phyloP scores from a whole-genome alignment of 768 basidiomycete genomes.

The Leccinum sublutescens region DNA sequence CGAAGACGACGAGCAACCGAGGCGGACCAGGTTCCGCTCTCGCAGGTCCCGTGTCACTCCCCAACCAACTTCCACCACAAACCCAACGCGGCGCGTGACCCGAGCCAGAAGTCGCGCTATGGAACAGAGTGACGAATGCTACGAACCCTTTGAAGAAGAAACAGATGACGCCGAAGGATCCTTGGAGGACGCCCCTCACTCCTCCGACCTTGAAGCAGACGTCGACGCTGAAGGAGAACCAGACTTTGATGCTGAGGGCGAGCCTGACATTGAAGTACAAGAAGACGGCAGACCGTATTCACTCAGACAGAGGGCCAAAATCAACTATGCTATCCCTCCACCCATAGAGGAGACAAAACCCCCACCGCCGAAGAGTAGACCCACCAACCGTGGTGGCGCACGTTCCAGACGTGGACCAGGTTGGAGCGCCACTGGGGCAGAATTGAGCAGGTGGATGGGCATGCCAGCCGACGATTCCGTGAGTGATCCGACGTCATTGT shows the following conservation, averaged over 20 bases:
- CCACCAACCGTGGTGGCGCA: constrained; percentile 37
- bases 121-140: constrained; percentile 50
- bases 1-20: constrained; percentile 29
- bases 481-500: constrained; percentile 15
- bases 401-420: constrained; percentile 53
- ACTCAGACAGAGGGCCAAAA: constrained; percentile 57
- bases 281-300: constrained; percentile 47
- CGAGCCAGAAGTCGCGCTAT: constrained; percentile 26
- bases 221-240: constrained; percentile 39
- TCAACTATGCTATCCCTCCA: constrained; percentile 83
- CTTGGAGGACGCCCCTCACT: constrained; percentile 50
- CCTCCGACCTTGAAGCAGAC: constrained; percentile 37
- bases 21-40: constrained; percentile 11
- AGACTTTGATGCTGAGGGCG: constrained; percentile 39
- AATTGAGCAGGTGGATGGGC: constrained; percentile 76
- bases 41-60: constrained; percentile 25
- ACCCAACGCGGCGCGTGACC: constrained; percentile 12
- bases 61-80: constrained; percentile 14
- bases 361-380: constrained; percentile 37
- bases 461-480: constrained; percentile 71
- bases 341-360: constrained; percentile 67
- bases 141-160: constrained; percentile 46
- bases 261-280: constrained; percentile 40
- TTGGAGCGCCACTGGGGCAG: constrained; percentile 79
- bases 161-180: constrained; percentile 59